Conservation (phyloP, 2,329 filamentous ascomycete species). For the Drechmeria coniospora region DNA sequence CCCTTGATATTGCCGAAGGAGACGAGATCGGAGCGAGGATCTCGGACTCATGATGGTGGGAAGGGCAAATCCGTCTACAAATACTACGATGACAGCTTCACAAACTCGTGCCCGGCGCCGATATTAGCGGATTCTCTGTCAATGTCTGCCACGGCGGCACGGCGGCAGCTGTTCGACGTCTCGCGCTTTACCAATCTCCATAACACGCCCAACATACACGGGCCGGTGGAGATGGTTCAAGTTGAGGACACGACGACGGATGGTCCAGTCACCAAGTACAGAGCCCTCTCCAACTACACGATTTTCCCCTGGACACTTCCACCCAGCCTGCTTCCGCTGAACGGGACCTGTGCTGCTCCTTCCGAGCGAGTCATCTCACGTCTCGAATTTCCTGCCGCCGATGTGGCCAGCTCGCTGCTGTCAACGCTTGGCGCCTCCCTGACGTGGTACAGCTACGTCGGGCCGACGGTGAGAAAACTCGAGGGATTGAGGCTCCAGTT, state of each 20-base stretch:
- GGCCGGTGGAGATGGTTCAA: constrained; percentile 20
- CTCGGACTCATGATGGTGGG: constrained; percentile 3
- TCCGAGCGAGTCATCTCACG: constrained; percentile 53
- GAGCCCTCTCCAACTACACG: constrained; percentile 59
- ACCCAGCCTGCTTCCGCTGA: constrained; percentile 51
- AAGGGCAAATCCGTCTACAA: constrained; percentile 12
- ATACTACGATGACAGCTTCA: constrained; percentile 30
- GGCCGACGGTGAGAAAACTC: constrained; percentile 33
- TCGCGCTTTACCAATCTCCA: constrained; percentile 73
- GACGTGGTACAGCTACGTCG: constrained; percentile 17
- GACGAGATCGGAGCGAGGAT: constrained; percentile 6
- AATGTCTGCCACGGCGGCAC: constrained; percentile 64
- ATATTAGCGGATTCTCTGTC: constrained; percentile 47
- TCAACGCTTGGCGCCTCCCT: constrained; percentile 18
- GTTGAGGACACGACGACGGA: constrained; percentile 28
- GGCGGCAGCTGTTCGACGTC: constrained; percentile 75
- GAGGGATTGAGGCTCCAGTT: constrained; percentile 49
- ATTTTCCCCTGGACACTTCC: constrained; percentile 92
- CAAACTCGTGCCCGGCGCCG: constrained; percentile 47
- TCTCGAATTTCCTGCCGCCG: constrained; percentile 43
- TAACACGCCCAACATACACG: constrained; percentile 52
- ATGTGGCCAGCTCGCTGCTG: constrained; percentile 17
- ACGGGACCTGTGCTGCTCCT: constrained; percentile 65
- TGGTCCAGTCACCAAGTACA: constrained; percentile 21
- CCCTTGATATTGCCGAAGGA: constrained; percentile 63